phyloP scores from a whole-genome alignment of 2,329 filamentous ascomycete genomes.

The Colletotrichum godetiae region DNA sequence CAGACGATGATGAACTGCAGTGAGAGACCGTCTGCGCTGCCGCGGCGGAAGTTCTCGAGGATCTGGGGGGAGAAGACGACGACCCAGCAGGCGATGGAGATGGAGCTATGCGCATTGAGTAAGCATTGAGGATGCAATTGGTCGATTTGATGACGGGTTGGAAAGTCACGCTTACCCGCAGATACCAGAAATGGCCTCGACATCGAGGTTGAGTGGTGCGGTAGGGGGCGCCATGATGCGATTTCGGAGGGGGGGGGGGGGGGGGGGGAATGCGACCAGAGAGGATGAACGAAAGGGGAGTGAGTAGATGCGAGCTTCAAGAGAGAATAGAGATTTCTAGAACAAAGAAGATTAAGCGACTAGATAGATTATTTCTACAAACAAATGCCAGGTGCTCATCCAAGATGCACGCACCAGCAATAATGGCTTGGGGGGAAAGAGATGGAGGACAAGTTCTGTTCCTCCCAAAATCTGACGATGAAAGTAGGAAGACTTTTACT shows the following conservation, averaged over 20 bases:
- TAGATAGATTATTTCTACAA: not conserved
- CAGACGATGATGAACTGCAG: conserved; percentile 94
- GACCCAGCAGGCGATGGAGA: conserved; percentile 98
- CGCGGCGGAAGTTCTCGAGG: conserved; percentile 89
- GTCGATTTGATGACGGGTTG: not conserved
- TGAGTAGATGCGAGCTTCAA: too few species aligned
- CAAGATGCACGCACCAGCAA: not conserved
- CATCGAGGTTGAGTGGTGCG: conserved; percentile 76
- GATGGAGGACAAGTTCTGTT: not conserved
- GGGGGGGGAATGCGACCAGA: conserved; percentile 13
- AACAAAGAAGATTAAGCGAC: not conserved
- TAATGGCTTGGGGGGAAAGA: conserved; percentile 11
- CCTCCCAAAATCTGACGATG: conserved; percentile 14
- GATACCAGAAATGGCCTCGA: conserved; percentile 92
- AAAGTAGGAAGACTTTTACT: conserved; percentile 29
- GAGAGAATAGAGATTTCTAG: not conserved
- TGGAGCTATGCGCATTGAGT: conserved; percentile 68
- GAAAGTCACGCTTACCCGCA: conserved; percentile 71
- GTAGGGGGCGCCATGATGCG: conserved; percentile 65
- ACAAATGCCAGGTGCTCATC: not conserved
- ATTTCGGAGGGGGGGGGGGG: not conserved
- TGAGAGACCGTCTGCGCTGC: conserved; percentile 88
- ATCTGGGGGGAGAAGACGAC: conserved; percentile 98
- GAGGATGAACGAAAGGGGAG: conserved; percentile 10
- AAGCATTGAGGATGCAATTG: not conserved